Conservation (phyloP, 805 yeast genomes). For the Metschnikowia corniflorae region DNA sequence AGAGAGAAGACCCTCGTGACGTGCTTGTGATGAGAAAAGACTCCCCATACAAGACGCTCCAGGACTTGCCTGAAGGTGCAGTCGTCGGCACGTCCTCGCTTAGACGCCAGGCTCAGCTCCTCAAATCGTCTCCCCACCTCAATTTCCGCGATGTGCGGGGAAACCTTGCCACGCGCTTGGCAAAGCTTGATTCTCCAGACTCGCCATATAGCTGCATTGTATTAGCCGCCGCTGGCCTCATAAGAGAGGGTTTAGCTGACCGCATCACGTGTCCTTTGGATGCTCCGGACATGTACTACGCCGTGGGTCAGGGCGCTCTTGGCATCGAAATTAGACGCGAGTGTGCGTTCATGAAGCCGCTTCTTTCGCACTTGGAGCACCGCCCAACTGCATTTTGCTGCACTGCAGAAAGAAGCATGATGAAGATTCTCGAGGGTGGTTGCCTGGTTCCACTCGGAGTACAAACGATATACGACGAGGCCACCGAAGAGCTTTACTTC, state of each 20-base stretch:
- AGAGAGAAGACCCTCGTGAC: slow-evolving; percentile 91
- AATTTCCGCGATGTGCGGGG: slow-evolving; percentile 86
- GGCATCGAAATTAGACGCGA: slow-evolving; percentile 83
- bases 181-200: slow-evolving; percentile 71
- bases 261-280: slow-evolving; percentile 73
- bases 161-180: slow-evolving; percentile 66
- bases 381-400: slow-evolving; percentile 68
- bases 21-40: slow-evolving; percentile 74
- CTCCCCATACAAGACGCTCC: slow-evolving; percentile 59
- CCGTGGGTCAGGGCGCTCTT: slow-evolving; percentile 98
- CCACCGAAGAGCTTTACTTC: slow-evolving; percentile 45
- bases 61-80: slow-evolving; percentile 78
- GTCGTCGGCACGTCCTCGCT: slow-evolving; percentile 94
- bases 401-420: slow-evolving; percentile 79
- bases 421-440: slow-evolving; percentile 93
- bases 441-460: slow-evolving; percentile 98
- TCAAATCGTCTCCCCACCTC: slow-evolving; percentile 72
- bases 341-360: slow-evolving; percentile 54
- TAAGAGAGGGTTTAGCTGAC: slow-evolving; percentile 65
- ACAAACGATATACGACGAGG: slow-evolving; percentile 49
- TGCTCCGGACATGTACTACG: slow-evolving; percentile 82
- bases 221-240: slow-evolving; percentile 89
- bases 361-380: slow-evolving; percentile 66
- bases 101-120: slow-evolving; percentile 87
- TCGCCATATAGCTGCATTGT: slow-evolving; percentile 69